A percentile compares a stretch with the other conserved stretches of the same genome.
Conservation (phyloP, 2,329 filamentous ascomycete species). For the Shiraia bambusicola region DNA sequence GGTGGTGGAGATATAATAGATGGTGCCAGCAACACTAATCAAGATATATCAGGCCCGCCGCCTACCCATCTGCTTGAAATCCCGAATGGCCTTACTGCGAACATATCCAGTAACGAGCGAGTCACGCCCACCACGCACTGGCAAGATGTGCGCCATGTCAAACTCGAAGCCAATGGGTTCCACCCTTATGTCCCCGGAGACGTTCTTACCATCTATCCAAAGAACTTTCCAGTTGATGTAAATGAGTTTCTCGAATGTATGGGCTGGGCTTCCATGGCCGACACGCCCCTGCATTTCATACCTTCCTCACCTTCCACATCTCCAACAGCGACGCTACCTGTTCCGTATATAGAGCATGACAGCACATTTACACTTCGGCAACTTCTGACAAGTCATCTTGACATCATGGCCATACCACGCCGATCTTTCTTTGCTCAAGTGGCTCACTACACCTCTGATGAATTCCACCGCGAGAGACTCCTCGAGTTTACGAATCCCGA, state of each 20-base stretch:
- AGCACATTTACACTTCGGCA: slow-evolving; percentile 65
- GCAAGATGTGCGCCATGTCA: slow-evolving; percentile 89
- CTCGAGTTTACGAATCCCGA: slow-evolving; percentile 78
- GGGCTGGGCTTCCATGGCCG: slow-evolving; percentile 74
- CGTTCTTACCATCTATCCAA: slow-evolving; percentile 78
- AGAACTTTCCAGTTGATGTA: slow-evolving; percentile 84
- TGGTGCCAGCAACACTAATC: slow-evolving; percentile 1
- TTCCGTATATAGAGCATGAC: slow-evolving; percentile 43
- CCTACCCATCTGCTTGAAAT: slow-evolving; percentile 58
- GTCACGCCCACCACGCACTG: slow-evolving; percentile 78
- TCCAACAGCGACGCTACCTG: slow-evolving; percentile 43
- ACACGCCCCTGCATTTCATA: slow-evolving; percentile 63
- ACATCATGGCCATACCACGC: slow-evolving; percentile 85
- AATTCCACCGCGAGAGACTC: slow-evolving; percentile 76
- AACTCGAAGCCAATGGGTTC: slow-evolving; percentile 52
- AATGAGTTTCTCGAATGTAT: slow-evolving; percentile 74
- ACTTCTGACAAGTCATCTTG: slow-evolving; percentile 78
- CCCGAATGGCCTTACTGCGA: slow-evolving; percentile 58
- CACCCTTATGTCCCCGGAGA: slow-evolving; percentile 70
- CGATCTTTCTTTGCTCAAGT: slow-evolving; percentile 82
- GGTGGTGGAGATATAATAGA: neutral
- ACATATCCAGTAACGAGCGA: slow-evolving; percentile 65
- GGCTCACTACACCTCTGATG: slow-evolving; percentile 70
- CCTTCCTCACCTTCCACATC: slow-evolving; percentile 31
- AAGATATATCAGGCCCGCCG: slow-evolving; percentile 22